Evolutionary conservation across 805 yeast species (phyloP), one percentile per base, ranked within the genome.

Genomic region (Saturnispora dispora): DNA sequence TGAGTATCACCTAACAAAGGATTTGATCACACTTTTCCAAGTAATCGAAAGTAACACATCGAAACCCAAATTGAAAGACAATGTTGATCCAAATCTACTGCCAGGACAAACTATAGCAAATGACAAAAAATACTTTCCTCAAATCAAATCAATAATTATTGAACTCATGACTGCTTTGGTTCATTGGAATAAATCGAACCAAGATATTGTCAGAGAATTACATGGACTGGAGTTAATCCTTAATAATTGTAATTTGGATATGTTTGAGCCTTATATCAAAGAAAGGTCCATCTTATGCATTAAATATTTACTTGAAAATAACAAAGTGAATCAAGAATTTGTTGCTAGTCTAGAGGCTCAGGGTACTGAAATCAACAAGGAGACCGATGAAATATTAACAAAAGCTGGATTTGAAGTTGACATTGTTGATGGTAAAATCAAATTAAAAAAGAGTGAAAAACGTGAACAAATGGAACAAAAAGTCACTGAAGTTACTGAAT

Each of bases 221-320:
- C 86, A 84, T 45, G 95, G 88, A 0, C 64, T 91, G 13, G 87
- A 81, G 49, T 66, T 87, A 18, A 73, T 90, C 0, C 69, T 91
- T 23, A 84, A 90, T 7, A 84, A 83, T 55, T 90, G 97, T 68
- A 78, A 85, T 39, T 81, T 93, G 48, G 98, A 91, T 64, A 83
- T 82, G 44, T 81, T 86, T 62, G 95, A 93, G 63, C 98, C 97
- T 0, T 91, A 76, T 58, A 83, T 86, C 52, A 84, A 88, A 57
- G 99, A 91, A 61, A 71, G 91, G 53, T 77, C 95, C 1, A 85
- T 93, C 33, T 68, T 91, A 6, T 88, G 96, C 60, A 63, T 93
- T 28, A 78, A 83, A 59, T 82, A 81, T 54, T 66, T 89, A 32
- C 66, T 91, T 15, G 76, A 78, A 23, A 72, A 76, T 9, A 93